phyloP scores from a whole-genome alignment of 2,329 filamentous ascomycete species.

The Alternaria alternata region DNA sequence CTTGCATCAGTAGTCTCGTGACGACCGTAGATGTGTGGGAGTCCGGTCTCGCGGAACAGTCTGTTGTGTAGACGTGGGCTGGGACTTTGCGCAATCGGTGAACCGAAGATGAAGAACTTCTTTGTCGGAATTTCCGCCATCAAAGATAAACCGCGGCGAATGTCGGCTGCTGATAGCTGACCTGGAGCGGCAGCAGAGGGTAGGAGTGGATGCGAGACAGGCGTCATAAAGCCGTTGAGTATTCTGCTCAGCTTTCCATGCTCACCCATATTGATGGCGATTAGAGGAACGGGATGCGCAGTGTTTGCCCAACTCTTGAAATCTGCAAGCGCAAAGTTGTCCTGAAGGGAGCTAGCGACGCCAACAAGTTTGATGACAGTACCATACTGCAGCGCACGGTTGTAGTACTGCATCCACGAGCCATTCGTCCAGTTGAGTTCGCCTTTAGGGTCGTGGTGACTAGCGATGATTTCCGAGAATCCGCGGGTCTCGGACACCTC shows the following conservation, averaged over 20 bases:
- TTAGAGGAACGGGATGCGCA: slow-evolving; percentile 81
- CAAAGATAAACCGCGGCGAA: slow-evolving; percentile 78
- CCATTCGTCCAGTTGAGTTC: slow-evolving; percentile 87
- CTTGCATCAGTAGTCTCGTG: slow-evolving; percentile 75
- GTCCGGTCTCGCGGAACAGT: slow-evolving; percentile 76
- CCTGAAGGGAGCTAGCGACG: slow-evolving; percentile 75
- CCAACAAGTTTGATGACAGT: slow-evolving; percentile 96
- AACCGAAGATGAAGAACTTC: slow-evolving; percentile 88
- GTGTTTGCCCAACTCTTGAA: slow-evolving; percentile 81
- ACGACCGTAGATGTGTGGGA: slow-evolving; percentile 83
- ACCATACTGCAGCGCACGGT: slow-evolving; percentile 86
- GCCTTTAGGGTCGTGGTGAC: slow-evolving; percentile 87
- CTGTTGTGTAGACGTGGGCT: slow-evolving; percentile 91
- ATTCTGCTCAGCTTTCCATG: slow-evolving; percentile 89
- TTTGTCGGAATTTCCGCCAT: slow-evolving; percentile 79
- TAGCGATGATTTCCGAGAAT: slow-evolving; percentile 86
- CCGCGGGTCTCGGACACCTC: slow-evolving; percentile 73
- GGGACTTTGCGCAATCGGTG: slow-evolving; percentile 80
- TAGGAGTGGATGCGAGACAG: slow-evolving; percentile 87
- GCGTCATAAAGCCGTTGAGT: slow-evolving; percentile 91
- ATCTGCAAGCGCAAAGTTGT: slow-evolving; percentile 83
- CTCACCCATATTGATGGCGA: slow-evolving; percentile 94
- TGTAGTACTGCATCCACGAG: slow-evolving; percentile 92
- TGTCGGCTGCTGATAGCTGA: slow-evolving; percentile 89
- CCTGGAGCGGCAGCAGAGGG: slow-evolving; percentile 94